phyloP scores from a whole-genome alignment of 1,284 basidiomycete species.

The Rhizoctonia solani region DNA sequence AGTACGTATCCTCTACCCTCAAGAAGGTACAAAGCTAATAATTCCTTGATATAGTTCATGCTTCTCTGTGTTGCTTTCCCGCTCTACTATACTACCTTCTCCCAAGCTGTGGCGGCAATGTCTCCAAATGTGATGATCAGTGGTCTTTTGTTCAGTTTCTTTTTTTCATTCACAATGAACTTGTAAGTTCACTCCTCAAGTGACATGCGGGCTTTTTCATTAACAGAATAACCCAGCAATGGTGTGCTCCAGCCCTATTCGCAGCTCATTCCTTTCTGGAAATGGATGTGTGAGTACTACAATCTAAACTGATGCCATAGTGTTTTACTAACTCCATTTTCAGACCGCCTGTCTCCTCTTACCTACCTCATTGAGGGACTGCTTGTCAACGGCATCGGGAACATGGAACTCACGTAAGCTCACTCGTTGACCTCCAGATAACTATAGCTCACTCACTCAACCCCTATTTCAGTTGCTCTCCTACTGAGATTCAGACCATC shows the following conservation, averaged over 20 bases:
- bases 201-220: conserved; percentile 19
- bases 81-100: conserved; percentile 62
- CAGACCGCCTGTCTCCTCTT: conserved; percentile 70
- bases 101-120: conserved; percentile 67
- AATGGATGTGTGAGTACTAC: conserved; percentile 64
- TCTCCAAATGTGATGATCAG: conserved; percentile 67
- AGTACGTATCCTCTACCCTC: conserved; percentile 45
- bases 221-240: conserved; percentile 49
- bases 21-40: neutral
- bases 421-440: neutral
- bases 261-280: conserved; percentile 72
- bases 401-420: conserved; percentile 5
- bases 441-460: conserved; percentile 49
- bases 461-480: conserved; percentile 54
- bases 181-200: conserved; percentile 59
- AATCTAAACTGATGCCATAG: neutral
- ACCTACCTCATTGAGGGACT: conserved; percentile 69
- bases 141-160: conserved; percentile 63
- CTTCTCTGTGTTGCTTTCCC: conserved; percentile 59
- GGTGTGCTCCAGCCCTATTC: conserved; percentile 68
- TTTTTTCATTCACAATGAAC: conserved; percentile 64
- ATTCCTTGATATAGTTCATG: conserved; percentile 40
- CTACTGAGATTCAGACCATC: conserved; percentile 71
- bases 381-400: conserved; percentile 53
- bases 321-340: neutral